Conservation (phyloP, 2,329 filamentous ascomycete species). For the Fusarium multiceps region DNA sequence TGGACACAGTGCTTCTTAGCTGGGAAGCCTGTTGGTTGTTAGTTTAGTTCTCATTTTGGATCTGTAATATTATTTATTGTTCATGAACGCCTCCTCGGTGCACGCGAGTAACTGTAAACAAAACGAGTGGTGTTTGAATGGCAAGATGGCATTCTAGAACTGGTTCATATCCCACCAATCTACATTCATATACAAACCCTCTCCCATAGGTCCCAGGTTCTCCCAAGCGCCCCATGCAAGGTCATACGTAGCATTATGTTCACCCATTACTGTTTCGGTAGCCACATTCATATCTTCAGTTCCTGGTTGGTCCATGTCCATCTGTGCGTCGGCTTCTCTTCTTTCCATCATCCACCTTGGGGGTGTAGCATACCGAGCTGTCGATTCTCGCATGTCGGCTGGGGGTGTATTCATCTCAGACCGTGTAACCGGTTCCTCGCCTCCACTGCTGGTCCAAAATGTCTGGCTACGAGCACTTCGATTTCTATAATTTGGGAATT, state of each 20-base stretch:
- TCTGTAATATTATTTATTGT: neutral
- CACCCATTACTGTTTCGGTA: neutral
- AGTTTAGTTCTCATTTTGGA: neutral
- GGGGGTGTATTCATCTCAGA: neutral
- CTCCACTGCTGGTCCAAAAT: neutral
- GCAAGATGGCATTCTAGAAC: neutral
- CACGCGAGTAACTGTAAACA: neutral
- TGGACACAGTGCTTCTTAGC: slow-evolving; percentile 16
- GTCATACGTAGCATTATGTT: neutral
- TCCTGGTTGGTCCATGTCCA: neutral
- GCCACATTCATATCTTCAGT: rapidly evolving
- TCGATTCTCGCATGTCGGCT: slow-evolving; percentile 32
- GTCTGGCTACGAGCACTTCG: neutral
- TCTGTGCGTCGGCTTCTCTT: neutral
- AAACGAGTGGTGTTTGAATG: neutral
- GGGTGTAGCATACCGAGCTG: slow-evolving; percentile 32
- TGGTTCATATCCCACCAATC: slow-evolving; percentile 35
- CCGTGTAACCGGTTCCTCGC: neutral
- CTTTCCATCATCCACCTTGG: slow-evolving; percentile 17
- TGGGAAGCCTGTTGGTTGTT: neutral
- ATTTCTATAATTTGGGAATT: slow-evolving; percentile 23
- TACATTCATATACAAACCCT: slow-evolving; percentile 3
- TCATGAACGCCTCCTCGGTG: neutral
- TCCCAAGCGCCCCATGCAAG: slow-evolving; percentile 37
- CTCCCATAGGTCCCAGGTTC: slow-evolving; percentile 9